A percentile compares a stretch with the other conserved stretches of the same genome.
phyloP scores from a whole-genome alignment of 306 rosid genomes.

The Quercus variabilis region DNA sequence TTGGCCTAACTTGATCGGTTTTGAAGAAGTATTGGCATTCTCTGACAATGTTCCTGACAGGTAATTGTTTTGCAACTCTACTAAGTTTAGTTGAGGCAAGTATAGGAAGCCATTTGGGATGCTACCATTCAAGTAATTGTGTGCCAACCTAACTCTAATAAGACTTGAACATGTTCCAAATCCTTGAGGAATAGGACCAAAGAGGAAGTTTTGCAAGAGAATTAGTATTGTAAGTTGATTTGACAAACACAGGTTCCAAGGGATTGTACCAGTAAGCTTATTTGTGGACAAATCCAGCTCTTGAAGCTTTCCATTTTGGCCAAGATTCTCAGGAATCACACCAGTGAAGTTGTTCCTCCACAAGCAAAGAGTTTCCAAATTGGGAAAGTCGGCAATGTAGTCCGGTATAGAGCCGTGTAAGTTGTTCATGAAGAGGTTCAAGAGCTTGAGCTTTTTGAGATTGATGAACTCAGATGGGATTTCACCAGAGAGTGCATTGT shows the following conservation, averaged over 20 bases:
- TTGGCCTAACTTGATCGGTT: constrained; percentile 43
- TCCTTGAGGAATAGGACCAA: constrained; percentile 71
- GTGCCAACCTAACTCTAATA: constrained; percentile 64
- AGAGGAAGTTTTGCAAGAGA: constrained; percentile 71
- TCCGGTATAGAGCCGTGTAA: constrained; percentile 83
- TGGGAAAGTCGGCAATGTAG: constrained; percentile 56
- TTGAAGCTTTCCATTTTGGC: constrained; percentile 62
- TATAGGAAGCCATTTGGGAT: constrained; percentile 74
- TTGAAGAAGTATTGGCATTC: constrained; percentile 50
- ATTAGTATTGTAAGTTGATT: constrained; percentile 60
- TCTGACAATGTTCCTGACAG: constrained; percentile 69
- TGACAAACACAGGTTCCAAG: constrained; percentile 58
- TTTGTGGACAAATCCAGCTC: constrained; percentile 82
- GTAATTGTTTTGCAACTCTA: constrained; percentile 70
- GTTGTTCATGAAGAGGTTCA: constrained; percentile 76
- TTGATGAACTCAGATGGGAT: constrained; percentile 68
- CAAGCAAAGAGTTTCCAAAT: constrained; percentile 57
- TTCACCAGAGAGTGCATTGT: constrained; percentile 74
- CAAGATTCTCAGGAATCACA: constrained; percentile 67
- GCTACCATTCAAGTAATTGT: constrained; percentile 79
- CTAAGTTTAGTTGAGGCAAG: constrained; percentile 64
- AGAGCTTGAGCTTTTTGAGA: constrained; percentile 61
- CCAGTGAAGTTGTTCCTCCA: constrained; percentile 95
- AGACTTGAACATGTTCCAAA: constrained; percentile 69
- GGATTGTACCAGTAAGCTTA: constrained; percentile 82